Evolutionary conservation across 441 rosid species (phyloP).

Genomic region (Pelargonium australe): DNA sequence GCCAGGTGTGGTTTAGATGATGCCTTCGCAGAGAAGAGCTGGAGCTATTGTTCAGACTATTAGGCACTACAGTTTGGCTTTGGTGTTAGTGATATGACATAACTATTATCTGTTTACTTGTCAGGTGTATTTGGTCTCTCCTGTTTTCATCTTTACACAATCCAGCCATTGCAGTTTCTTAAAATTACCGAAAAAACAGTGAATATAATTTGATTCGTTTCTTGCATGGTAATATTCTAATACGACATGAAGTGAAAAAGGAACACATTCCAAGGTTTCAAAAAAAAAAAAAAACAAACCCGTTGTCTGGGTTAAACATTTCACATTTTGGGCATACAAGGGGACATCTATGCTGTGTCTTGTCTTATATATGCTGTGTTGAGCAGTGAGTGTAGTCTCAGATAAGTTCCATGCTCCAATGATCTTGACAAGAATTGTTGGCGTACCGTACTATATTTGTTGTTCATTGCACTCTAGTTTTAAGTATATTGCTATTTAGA

Average conservation of each 20-base stretch:
- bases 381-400: not conserved
- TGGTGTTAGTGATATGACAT: no score
- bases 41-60: no score
- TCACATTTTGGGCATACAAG: constrained; percentile 22
- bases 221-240: not conserved
- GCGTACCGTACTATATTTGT: not conserved
- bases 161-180: not conserved
- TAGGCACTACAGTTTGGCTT: not conserved
- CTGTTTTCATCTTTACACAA: not conserved
- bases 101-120: no score
- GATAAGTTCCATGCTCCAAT: not conserved
- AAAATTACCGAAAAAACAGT: not conserved
- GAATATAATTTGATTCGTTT: not conserved
- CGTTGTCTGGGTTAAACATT: constrained; percentile 22
- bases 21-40: no score
- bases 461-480: not conserved
- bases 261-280: not conserved
- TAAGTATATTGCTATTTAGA: not conserved
- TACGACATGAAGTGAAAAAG: not conserved
- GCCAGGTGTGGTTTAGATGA: no score
- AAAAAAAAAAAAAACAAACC: not conserved
- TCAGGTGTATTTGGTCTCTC: not conserved
- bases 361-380: not conserved
- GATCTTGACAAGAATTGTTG: not conserved
- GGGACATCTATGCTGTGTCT: not conserved